Evolutionary conservation across 257 asterid genomes (phyloP), one percentile per base, ranked within the genome.

Genomic region (Verbena officinalis): DNA sequence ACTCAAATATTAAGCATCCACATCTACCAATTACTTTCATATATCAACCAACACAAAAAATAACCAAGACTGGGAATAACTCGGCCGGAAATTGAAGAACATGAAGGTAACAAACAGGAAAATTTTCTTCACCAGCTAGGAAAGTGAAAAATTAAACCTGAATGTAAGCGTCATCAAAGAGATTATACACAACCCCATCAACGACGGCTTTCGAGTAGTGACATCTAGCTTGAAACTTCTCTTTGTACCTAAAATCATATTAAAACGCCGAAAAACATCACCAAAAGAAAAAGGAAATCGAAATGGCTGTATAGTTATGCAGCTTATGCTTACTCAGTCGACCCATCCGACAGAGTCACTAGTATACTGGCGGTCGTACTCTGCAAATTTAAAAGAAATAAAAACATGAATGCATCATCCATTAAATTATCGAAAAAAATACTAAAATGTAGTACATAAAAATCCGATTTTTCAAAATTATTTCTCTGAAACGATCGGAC

Each of bases 241-340:
- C 73, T 21, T 64, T 68, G 13, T 77, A 73, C 73, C 82, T 73
- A 17, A 38, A 7, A 63, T 21, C 17, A 50, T 19, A 24, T 30
- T 7, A 9, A 11, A 60, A 50, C 11, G 8, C 11, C 12, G 5
- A 11, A 11, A 23, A 33, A 9, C 49, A 42, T 7, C 15, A 21
- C 6, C 13, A n/a, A 40, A 2, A 21, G 14, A 16, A 7, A 46
- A 24, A 16, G 1, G 13, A 64, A 11, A 1, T 24, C 33, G 34
- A 9, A n/a, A 3, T 38, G 55, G 10, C 14, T 7, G 0, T 7
- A 27, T 7, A 55, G 17, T 17, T 15, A 11, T 42, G 7, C 16
- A 13, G 34, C n/a, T 5, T 39, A 16, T n/a, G n/a, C 75, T 72
- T 68, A 77, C 81, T 77, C 75, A 0, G 70, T 77, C 4, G 81